A percentile compares a stretch with the other conserved stretches of the same genome.
phyloP scores from a whole-genome alignment of 495 filamentous ascomycete genomes.

The Astrocystis sublimbata region DNA sequence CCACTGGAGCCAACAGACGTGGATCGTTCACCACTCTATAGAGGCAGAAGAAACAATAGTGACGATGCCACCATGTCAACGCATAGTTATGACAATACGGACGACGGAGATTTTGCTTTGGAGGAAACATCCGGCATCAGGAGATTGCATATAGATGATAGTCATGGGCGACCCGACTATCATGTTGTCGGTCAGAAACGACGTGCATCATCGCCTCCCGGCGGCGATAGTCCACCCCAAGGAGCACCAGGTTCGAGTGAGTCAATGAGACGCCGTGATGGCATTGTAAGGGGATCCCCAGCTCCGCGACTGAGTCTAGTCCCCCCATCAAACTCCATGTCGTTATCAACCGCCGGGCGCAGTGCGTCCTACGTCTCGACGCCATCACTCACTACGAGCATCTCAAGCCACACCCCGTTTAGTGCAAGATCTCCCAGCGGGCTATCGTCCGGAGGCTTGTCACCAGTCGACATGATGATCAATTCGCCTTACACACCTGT shows the following conservation, averaged over 20 bases:
- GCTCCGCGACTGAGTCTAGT: slow-evolving; percentile 60
- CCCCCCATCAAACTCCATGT: slow-evolving; percentile 66
- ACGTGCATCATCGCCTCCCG: slow-evolving; percentile 76
- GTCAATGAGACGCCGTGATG: slow-evolving; percentile 64
- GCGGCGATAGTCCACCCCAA: slow-evolving; percentile 66
- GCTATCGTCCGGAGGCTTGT: slow-evolving; percentile 63
- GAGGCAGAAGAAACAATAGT: slow-evolving; percentile 58
- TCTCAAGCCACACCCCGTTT: slow-evolving; percentile 69
- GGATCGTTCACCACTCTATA: slow-evolving; percentile 60
- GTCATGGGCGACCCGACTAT: slow-evolving; percentile 41
- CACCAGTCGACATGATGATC: slow-evolving; percentile 53
- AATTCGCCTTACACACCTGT: slow-evolving; percentile 63
- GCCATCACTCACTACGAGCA: slow-evolving; percentile 67
- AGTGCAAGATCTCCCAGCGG: slow-evolving; percentile 73
- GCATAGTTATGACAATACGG: slow-evolving; percentile 53
- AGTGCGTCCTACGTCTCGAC: slow-evolving; percentile 76
- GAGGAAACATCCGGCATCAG: slow-evolving; percentile 63
- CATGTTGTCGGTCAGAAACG: slow-evolving; percentile 63
- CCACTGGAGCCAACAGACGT: slow-evolving; percentile 47
- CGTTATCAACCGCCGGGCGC: slow-evolving; percentile 70
- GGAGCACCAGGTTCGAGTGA: slow-evolving; percentile 61
- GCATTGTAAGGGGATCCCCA: slow-evolving; percentile 58
- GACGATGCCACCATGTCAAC: slow-evolving; percentile 43
- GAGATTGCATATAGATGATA: slow-evolving; percentile 60
- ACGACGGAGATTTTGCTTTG: slow-evolving; percentile 65